These are phyloP conservation scores for Cryptosporidium viatorum DNA, from an alignment of 169 alveolate genomes.

Conservation along the genomic window DNA sequence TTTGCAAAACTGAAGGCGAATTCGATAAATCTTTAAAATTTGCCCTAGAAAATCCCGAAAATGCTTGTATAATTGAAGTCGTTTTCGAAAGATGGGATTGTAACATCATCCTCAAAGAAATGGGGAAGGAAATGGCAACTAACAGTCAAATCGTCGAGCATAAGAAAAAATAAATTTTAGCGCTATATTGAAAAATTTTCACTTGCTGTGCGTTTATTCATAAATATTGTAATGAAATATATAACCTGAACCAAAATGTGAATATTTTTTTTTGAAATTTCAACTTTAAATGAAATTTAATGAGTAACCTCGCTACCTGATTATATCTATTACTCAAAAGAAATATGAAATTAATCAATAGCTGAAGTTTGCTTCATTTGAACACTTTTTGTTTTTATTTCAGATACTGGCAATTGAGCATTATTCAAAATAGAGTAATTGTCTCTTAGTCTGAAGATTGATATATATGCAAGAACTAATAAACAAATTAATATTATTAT, in stretches of 20 bases:
- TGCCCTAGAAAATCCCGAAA: conserved; percentile 56
- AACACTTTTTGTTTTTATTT: conserved; percentile 26
- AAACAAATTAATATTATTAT: conserved; percentile 12
- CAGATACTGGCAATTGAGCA: conserved; percentile 2
- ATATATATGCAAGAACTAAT: conserved; percentile 14
- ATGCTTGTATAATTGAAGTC: conserved; percentile 75
- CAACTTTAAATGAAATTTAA: neutral
- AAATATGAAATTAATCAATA: conserved; percentile 11
- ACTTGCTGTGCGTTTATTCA: neutral
- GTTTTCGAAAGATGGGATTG: conserved; percentile 77
- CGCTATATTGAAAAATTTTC: neutral
- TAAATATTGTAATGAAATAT: neutral
- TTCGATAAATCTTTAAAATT: conserved; percentile 38
- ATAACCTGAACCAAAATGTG: neutral
- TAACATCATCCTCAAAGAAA: conserved; percentile 57
- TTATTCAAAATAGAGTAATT: conserved; percentile 16
- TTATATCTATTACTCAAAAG: neutral
- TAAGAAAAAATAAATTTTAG: neutral
- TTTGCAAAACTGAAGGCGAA: conserved; percentile 75
- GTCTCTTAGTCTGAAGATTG: conserved; percentile 12
- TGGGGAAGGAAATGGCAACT: conserved; percentile 77
- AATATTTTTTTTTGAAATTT: neutral
- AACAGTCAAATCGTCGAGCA: conserved; percentile 46
- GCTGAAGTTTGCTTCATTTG: conserved; percentile 64
- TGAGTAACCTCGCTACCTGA: neutral